Evolutionary conservation across 495 filamentous ascomycete species (phyloP), one percentile per base, ranked within the genome.

Genomic region (Penicillium subrubescens): DNA sequence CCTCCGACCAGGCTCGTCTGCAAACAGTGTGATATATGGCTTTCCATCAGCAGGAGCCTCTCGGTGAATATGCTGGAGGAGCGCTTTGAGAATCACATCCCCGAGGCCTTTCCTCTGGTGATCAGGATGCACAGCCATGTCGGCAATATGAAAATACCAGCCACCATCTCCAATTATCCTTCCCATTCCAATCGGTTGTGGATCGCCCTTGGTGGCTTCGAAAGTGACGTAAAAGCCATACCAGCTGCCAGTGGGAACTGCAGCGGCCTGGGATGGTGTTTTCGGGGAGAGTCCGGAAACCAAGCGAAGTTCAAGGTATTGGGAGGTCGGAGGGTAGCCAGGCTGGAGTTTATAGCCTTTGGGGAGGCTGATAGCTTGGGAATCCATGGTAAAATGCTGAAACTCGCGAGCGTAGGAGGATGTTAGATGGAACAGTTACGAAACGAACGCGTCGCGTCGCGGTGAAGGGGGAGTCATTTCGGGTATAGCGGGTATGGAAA

Each of bases 221-320:
- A 46, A 46, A 19, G 43, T 46, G 43, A 46, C 11, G 8, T 46
- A 46, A 11, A n/a, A 46, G 19, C 43, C 43, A 23, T 23, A 46
- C 43, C 43, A 46, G 43, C 43, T 46, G 43, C 43, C 43, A 8
- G 43, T 46, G 8, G 73, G 31, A 8, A 77, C 58, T 23, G 75
- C 70, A 17, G 67, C 62, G 2, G 75, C 76, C 59, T 46, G 75
- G 11, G 73, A 77, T 19, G 73, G 62, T 1, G 73, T 79, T 53
- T 75, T 75, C 4, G 76, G 72, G 1, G 75, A 73, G 37, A 83
- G 70, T 15, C 75, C 77, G 5, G 78, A 64, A 0, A 68, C 48
- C 19, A 68, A 61, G 48, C 82, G 77, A 25, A 81, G 74, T 61
- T 79, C 67, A 31, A 75, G 35, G 63, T 83, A 84, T 1, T 71